Evolutionary conservation across 306 rosid genomes (phyloP), one percentile per base, ranked within the genome.

Genomic region (Trifolium dubium): DNA sequence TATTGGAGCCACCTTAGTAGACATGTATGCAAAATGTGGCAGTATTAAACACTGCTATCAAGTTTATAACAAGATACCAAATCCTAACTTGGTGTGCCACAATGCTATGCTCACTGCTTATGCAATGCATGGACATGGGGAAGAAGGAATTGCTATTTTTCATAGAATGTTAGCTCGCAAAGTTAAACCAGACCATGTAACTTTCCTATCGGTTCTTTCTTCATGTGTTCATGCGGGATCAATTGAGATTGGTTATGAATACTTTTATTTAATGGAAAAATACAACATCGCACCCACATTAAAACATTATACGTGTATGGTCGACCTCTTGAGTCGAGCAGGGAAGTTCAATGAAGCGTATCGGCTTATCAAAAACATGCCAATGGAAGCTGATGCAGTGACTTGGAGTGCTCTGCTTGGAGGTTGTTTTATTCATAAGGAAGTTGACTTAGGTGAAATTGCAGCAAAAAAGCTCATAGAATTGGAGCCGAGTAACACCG

Each of bases 11-110:
- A 73, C 88, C 23, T 75, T 85, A 10, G 78, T 85, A 59, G 92
- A 88, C 81, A 85, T 88, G 92, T 80, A 88, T 72, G 85, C 89
- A 11, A 88, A 85, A 84, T 83, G 92, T 59, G 92, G 92, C 7
- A 77, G 81, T 49, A 67, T 86, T 46, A 77, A 79, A 71, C 75
- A 74, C 44, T 84, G 89, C 47, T 47, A 64, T 44, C 44, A 44
- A 44, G 83, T 83, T 49, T 85, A 81, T 72, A 71, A 68, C 60
- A 85, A 81, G 79, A 88, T 88, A 63, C 71, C 81, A 66, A 44
- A 74, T n/a, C 89, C 83, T 15, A 79, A 85, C 81, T 71, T 88
- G 77, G 89, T 88, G 19, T 81, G 83, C 60, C 82, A 83, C 71
- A 88, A 88, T 75, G 86, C 88, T 32, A 81, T 85, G 85, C 86